Evolutionary conservation across 805 yeast genomes (phyloP).

Genomic region (Lipomyces sp.): DNA sequence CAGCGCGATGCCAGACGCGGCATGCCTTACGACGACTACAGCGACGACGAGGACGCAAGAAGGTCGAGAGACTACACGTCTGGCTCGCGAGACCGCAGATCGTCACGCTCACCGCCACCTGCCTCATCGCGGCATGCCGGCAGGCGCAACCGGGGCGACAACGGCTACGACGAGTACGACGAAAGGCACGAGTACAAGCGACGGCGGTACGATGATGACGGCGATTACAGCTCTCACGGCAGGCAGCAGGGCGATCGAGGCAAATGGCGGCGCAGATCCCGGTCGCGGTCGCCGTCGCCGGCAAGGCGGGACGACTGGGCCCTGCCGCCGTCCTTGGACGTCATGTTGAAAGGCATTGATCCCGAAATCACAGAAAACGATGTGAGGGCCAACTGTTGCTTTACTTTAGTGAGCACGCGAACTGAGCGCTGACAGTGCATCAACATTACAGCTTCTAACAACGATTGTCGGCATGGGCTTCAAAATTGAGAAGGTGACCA

Average conservation of each 20-base stretch:
- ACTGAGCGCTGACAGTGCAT: neutral
- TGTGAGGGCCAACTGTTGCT: neutral
- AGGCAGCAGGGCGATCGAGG: neutral
- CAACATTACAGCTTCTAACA: neutral
- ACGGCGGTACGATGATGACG: neutral
- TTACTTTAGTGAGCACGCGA: neutral
- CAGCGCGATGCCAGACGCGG: too few relatives aligned
- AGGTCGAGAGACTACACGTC: too few relatives aligned
- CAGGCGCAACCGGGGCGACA: too few relatives aligned
- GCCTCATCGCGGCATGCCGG: too few relatives aligned
- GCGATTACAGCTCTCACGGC: neutral
- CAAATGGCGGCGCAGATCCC: conserved; percentile 1
- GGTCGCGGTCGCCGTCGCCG: conserved; percentile 8
- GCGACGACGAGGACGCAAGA: too few relatives aligned
- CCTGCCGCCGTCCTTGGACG: neutral
- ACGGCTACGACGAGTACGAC: too few relatives aligned
- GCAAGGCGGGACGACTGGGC: neutral
- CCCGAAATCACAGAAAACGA: conserved; percentile 8
- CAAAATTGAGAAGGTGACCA: conserved; percentile 9
- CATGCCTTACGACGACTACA: too few relatives aligned
- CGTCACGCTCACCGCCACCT: too few relatives aligned
- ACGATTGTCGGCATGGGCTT: neutral
- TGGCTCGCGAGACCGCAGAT: too few relatives aligned
- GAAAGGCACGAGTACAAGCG: neutral
- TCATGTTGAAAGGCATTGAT: conserved; percentile 2